Conservation (phyloP, 108 stramenopile genomes). For the Conticribra guillardii region DNA sequence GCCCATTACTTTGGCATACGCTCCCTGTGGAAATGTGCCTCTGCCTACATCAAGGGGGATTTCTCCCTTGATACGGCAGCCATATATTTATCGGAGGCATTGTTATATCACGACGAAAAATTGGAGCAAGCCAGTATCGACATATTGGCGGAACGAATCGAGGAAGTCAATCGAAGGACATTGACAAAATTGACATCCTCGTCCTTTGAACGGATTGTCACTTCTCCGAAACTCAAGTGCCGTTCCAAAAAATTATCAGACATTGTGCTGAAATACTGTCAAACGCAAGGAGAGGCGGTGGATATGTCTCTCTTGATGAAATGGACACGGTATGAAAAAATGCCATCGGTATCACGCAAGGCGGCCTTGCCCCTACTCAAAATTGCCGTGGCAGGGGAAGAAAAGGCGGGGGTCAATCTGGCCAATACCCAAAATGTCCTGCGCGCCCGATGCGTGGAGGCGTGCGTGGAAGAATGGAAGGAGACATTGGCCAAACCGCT, state of each 20-base stretch:
- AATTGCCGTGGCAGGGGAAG: slow-evolving; percentile 42
- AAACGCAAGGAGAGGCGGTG: slow-evolving; percentile 43
- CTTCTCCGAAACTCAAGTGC: slow-evolving; percentile 45
- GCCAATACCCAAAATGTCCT: slow-evolving; percentile 43
- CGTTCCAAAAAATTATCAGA: slow-evolving; percentile 48
- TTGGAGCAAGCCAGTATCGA: slow-evolving; percentile 43
- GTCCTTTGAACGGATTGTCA: slow-evolving; percentile 48
- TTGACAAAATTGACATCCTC: slow-evolving; percentile 42
- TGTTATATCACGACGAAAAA: slow-evolving; percentile 51
- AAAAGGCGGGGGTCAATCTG: slow-evolving; percentile 31
- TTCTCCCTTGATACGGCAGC: slow-evolving; percentile 41
- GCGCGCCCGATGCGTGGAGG: slow-evolving; percentile 47
- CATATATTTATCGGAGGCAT: slow-evolving; percentile 46
- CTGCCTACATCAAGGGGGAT: slow-evolving; percentile 46
- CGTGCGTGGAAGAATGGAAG: slow-evolving; percentile 57
- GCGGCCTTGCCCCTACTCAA: slow-evolving; percentile 49
- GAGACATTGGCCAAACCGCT: slow-evolving; percentile 54
- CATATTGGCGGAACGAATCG: slow-evolving; percentile 47
- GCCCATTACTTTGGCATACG: slow-evolving; percentile 59
- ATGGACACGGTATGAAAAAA: slow-evolving; percentile 39
- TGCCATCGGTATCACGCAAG: slow-evolving; percentile 53
- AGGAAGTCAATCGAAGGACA: slow-evolving; percentile 40
- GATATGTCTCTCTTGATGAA: slow-evolving; percentile 49
- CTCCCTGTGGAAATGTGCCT: slow-evolving; percentile 48
- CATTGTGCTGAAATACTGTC: slow-evolving; percentile 53